phyloP scores from a whole-genome alignment of 2,329 filamentous ascomycete species.

The Nannizzia gypsea region DNA sequence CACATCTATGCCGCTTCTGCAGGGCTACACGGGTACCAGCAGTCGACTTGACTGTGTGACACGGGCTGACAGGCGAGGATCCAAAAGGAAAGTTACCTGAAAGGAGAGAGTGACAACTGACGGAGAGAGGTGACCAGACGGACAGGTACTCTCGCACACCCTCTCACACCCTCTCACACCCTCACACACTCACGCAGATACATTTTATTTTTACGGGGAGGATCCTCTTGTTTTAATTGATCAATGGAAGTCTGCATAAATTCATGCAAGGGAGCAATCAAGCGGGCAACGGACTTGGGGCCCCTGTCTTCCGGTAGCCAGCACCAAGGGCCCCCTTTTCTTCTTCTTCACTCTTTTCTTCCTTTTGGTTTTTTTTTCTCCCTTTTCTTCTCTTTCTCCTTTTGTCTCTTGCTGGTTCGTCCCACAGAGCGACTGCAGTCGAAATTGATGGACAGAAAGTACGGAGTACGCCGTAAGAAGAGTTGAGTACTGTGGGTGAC shows the following conservation, averaged over 20 bases:
- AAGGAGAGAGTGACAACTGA: not conserved
- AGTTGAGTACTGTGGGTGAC: not conserved
- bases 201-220: conserved; percentile 3
- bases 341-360: no score
- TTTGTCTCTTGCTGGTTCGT: not conserved
- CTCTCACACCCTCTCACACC: no score
- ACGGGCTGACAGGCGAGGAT: conserved; percentile 1
- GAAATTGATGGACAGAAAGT: not conserved
- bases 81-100: not conserved
- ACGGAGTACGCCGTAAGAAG: not conserved
- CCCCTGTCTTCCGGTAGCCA: conserved; percentile 2
- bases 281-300: not conserved
- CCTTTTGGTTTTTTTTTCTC: not conserved
- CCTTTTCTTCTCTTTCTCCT: not conserved
- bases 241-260: conserved; percentile 2
- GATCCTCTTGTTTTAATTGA: not conserved
- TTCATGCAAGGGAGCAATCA: conserved; percentile 1
- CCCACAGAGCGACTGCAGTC: not conserved
- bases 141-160: no score
- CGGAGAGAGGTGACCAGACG: no score
- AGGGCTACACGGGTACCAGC: not conserved
- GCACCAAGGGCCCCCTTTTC: not conserved
- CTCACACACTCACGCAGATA: no score
- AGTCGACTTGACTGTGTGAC: not conserved
- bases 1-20: not conserved